Conservation (phyloP, 495 filamentous ascomycete genomes). For the Podospora fimiseda region DNA sequence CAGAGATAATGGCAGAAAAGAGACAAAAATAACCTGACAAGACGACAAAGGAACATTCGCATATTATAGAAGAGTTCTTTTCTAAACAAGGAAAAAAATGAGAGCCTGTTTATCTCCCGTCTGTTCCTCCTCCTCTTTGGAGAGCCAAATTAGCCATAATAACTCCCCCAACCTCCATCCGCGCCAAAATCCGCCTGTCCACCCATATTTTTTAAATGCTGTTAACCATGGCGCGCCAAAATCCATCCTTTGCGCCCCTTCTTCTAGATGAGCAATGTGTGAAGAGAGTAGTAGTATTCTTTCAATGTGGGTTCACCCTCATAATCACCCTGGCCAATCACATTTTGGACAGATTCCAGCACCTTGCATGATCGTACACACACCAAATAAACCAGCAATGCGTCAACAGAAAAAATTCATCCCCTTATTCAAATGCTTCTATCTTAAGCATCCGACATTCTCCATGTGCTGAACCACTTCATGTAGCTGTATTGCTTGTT, state of each 20-base stretch:
- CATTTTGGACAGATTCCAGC: neutral
- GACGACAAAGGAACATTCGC: neutral
- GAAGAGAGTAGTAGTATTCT: neutral
- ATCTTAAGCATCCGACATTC: constrained; percentile 51
- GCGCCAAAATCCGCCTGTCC: neutral
- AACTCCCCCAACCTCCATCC: neutral
- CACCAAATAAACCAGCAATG: neutral
- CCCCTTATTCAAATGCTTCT: neutral
- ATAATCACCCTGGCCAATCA: no score
- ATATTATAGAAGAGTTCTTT: neutral
- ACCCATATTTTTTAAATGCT: neutral
- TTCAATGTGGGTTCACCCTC: no score
- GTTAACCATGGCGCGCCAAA: neutral
- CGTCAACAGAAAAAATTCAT: neutral
- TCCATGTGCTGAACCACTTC: constrained; percentile 77
- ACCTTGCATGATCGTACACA: constrained; percentile 4
- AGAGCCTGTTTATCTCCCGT: neutral
- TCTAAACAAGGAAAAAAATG: neutral
- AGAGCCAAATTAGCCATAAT: neutral
- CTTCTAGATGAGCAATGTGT: neutral
- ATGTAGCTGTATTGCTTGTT: constrained; percentile 82
- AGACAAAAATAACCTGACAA: neutral
- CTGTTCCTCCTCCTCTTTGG: neutral
- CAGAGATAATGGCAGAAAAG: neutral
- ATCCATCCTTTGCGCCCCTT: neutral